Evolutionary conservation across 371 early-diverging fungal genomes (phyloP).

Genomic region (Rhizopus sp.): DNA sequence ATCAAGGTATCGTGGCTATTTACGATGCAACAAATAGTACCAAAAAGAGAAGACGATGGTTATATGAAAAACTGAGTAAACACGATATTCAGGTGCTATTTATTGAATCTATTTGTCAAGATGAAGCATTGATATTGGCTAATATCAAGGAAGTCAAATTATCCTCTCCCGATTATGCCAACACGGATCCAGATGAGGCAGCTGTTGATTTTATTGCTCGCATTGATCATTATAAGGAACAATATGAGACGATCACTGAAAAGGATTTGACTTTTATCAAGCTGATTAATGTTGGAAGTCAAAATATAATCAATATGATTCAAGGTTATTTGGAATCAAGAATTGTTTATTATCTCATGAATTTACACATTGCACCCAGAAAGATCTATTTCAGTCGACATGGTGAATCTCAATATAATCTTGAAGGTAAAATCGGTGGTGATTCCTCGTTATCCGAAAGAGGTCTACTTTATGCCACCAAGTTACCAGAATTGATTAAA

Average conservation of each 20-base stretch:
- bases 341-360: slow-evolving; percentile 97
- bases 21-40: slow-evolving; percentile 98
- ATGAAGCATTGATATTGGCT: slow-evolving; percentile 76
- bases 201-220: slow-evolving; percentile 86
- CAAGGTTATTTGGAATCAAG: slow-evolving; percentile 92
- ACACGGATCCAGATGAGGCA: slow-evolving; percentile 74
- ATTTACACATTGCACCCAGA: slow-evolving; percentile 91
- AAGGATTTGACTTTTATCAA: slow-evolving; percentile 84
- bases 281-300: slow-evolving; percentile 89
- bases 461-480: slow-evolving; percentile 81
- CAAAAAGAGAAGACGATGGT: slow-evolving; percentile 68
- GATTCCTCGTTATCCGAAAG: slow-evolving; percentile 88
- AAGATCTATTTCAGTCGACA: slow-evolving; percentile 91
- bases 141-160: slow-evolving; percentile 95
- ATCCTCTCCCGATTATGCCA: slow-evolving; percentile 90
- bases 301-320: slow-evolving; percentile 83
- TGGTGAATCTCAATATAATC: slow-evolving; percentile 91
- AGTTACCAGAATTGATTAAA: slow-evolving; percentile 79
- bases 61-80: slow-evolving; percentile 65
- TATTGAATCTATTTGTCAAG: slow-evolving; percentile 93
- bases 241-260: slow-evolving; percentile 85
- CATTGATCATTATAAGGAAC: slow-evolving; percentile 86
- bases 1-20: slow-evolving; percentile 81
- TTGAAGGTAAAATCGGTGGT: slow-evolving; percentile 92
- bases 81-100: slow-evolving; percentile 88